Percentiles rank a stretch among this genome's conserved stretches.
Evolutionary conservation across 2,329 filamentous ascomycete genomes (phyloP).

Genomic region (Fusarium sp.): DNA sequence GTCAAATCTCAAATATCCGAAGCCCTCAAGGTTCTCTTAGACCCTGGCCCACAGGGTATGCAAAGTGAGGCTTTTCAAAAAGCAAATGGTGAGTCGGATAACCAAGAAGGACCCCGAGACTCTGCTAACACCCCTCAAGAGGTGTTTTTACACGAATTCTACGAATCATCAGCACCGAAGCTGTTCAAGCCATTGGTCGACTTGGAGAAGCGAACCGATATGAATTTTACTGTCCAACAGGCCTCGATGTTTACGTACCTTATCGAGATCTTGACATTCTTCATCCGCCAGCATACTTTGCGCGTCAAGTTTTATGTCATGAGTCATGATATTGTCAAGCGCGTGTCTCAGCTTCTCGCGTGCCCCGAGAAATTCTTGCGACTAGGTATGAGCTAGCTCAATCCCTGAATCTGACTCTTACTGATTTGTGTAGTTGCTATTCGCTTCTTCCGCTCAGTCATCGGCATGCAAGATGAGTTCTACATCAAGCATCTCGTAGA

Average conservation of each 20-base stretch:
- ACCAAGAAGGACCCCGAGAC: constrained; percentile 68
- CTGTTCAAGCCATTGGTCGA: constrained; percentile 89
- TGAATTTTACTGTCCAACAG: constrained; percentile 82
- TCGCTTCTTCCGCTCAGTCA: constrained; percentile 90
- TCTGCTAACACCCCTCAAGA: constrained; percentile 80
- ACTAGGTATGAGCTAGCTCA: constrained; percentile 69
- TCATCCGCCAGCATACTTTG: constrained; percentile 87
- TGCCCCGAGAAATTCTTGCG: constrained; percentile 93
- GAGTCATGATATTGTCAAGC: constrained; percentile 78
- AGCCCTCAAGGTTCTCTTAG: constrained; percentile 91
- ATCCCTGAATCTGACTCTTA: constrained; percentile 19
- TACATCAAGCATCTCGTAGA: constrained; percentile 88
- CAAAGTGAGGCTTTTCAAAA: constrained; percentile 68
- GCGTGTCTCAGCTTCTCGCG: constrained; percentile 83
- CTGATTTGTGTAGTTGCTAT: constrained; percentile 74
- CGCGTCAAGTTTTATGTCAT: constrained; percentile 91
- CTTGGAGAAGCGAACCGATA: constrained; percentile 75
- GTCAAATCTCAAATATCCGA: constrained; percentile 97
- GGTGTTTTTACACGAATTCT: constrained; percentile 87
- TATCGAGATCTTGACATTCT: constrained; percentile 93
- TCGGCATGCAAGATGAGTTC: constrained; percentile 89
- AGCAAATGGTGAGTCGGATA: constrained; percentile 74
- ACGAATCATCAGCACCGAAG: constrained; percentile 85
- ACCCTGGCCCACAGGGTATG: constrained; percentile 66
- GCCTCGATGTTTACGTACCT: constrained; percentile 92